Evolutionary conservation across 495 filamentous ascomycete species (phyloP).

Genomic region (Aspergillus ostianus): DNA sequence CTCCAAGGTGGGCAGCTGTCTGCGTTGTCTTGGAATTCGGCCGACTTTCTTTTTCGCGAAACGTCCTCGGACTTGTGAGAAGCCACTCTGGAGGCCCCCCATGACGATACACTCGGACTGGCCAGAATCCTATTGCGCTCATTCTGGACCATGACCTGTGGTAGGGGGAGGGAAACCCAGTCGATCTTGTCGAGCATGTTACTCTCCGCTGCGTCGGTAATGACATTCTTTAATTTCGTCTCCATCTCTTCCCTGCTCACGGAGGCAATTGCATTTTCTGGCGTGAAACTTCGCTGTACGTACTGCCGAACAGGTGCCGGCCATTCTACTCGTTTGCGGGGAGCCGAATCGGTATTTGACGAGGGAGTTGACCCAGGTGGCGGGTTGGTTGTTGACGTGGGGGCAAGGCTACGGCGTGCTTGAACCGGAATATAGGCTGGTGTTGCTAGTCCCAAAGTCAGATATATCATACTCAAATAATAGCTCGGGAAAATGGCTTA

Average conservation of each 20-base stretch:
- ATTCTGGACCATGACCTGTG: slow-evolving; percentile 77
- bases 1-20: slow-evolving; percentile 67
- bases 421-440: slow-evolving; percentile 53
- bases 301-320: slow-evolving; percentile 74
- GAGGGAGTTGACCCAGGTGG: slow-evolving; percentile 29
- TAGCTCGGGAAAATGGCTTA: slow-evolving; percentile 20
- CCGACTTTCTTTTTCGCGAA: slow-evolving; percentile 77
- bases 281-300: slow-evolving; percentile 79
- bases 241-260: slow-evolving; percentile 72
- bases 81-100: slow-evolving; percentile 30
- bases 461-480: neutral
- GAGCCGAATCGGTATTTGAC: slow-evolving; percentile 20
- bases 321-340: slow-evolving; percentile 61
- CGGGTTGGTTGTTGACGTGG: slow-evolving; percentile 23
- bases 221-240: slow-evolving; percentile 77
- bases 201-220: slow-evolving; percentile 72
- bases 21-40: slow-evolving; percentile 53
- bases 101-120: slow-evolving; percentile 38
- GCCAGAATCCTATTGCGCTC: slow-evolving; percentile 57
- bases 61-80: slow-evolving; percentile 25
- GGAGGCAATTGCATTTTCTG: slow-evolving; percentile 62
- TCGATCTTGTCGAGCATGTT: slow-evolving; percentile 67
- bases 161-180: slow-evolving; percentile 82
- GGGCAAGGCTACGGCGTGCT: slow-evolving; percentile 46
- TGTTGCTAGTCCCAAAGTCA: slow-evolving; percentile 28